Evolutionary conservation across 805 yeast species (phyloP).

Genomic region (Nakazawaea wyomingensis): DNA sequence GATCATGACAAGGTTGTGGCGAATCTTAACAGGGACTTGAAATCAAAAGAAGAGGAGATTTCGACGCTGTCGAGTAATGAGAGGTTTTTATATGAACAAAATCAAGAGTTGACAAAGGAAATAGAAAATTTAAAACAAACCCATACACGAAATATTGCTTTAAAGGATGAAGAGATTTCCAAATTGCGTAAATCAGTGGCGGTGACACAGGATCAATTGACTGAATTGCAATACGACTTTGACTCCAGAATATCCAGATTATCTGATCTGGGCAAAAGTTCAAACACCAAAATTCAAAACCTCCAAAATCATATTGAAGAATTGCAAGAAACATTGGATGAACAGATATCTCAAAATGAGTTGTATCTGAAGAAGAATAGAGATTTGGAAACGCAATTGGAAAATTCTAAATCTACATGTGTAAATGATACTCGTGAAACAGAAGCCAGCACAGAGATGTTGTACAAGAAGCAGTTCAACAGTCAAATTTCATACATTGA

Average conservation of each 20-base stretch:
- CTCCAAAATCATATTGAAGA: background rate
- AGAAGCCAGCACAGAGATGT: slow-evolving; percentile 1
- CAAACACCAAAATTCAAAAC: background rate
- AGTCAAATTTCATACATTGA: slow-evolving; percentile 2
- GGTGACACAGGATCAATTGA: slow-evolving; percentile 1
- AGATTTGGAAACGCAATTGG: background rate
- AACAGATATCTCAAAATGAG: background rate
- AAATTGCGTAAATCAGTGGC: background rate
- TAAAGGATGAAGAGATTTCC: slow-evolving; percentile 1
- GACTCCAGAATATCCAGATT: background rate
- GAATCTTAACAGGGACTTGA: background rate
- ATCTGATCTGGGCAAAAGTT: background rate
- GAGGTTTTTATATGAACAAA: slow-evolving; percentile 8
- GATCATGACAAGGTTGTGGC: slow-evolving; percentile 3
- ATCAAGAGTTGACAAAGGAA: slow-evolving; percentile 5
- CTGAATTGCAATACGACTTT: background rate
- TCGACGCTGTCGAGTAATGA: slow-evolving; percentile 3
- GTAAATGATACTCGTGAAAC: background rate
- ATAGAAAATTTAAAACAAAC: background rate
- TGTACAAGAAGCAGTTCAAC: slow-evolving; percentile 5
- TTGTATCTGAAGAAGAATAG: background rate
- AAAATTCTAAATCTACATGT: background rate
- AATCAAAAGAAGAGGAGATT: slow-evolving; percentile 7
- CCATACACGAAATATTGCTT: background rate
- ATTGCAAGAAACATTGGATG: background rate